Base-by-base conservation (phyloP, 805 yeast species). In the Kuraishia floccosa region DNA sequence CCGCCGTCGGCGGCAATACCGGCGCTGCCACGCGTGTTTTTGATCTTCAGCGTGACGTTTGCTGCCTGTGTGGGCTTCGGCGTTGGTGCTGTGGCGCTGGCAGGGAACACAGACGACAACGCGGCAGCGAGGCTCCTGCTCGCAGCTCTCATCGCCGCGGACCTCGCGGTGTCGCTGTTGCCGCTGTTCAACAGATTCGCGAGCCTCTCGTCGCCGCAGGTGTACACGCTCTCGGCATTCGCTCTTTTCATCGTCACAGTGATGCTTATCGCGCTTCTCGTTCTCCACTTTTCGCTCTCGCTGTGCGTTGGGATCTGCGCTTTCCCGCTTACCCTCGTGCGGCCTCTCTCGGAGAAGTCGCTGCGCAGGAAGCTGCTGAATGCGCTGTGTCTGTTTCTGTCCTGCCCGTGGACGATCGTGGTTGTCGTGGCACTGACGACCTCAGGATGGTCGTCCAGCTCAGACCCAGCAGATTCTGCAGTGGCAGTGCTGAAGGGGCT, bases 201-300 rank as follows among this genome's bases (percentile, higher is more conserved):
- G 10, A n/a, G n/a, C n/a, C n/a, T 17, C n/a, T 15, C 18, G 11
- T 36, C 48, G 2, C 52, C 52, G 25, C 39, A 35, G 24, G 35
- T 39, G 8, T 38, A 58, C 27, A 30, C 42, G 4, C 25, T 51
- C 16, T 43, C 45, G 22, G 40, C 49, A 7, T 40, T 47, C 27
- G 39, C 53, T 4, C 60, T 80, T 23, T 60, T 81, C 22, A 70
- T 72, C 30, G 55, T 80, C 31, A 76, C 94, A 20, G 64, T 85
- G 47, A 63, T 76, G 20, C 62, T 86, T 25, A 72, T 84, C 6
- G 72, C 93, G 0, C 56, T 86, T 25, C 58, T 89, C 32, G 85
- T 86, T 38, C 65, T 89, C 16, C 86, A 91, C 54, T 91, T 87
- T 49, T 66, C 96, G 2, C 62, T 91, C 37, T 83, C 96, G 0